Evolutionary conservation across 2,329 filamentous ascomycete genomes (phyloP).

Genomic region (Pseudopithomyces chartarum): DNA sequence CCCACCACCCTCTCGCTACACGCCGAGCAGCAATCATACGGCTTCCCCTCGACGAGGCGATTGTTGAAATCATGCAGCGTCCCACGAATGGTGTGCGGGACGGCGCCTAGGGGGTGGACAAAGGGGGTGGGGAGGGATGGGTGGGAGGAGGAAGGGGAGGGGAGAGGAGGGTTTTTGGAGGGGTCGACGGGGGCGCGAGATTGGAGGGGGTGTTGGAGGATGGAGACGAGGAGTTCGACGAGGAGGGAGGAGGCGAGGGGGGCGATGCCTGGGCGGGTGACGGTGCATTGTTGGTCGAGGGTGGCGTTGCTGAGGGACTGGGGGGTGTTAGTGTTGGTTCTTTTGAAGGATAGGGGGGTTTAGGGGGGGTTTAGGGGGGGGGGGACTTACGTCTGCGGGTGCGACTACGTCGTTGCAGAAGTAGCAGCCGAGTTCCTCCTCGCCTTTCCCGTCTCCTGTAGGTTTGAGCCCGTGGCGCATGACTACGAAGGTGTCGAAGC

Average conservation of each 20-base stretch:
- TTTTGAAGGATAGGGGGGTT: too few species aligned
- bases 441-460: conserved; percentile 47
- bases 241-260: conserved; percentile 89
- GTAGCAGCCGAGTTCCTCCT: conserved; percentile 84
- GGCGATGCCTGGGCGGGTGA: conserved; percentile 90
- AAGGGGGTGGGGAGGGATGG: conserved; percentile 41
- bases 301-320: conserved; percentile 94
- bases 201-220: conserved; percentile 70
- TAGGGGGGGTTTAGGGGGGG: too few species aligned
- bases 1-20: conserved; percentile 73
- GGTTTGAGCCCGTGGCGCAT: conserved; percentile 85
- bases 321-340: conserved; percentile 2
- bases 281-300: conserved; percentile 96
- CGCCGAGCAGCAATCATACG: conserved; percentile 81
- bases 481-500: conserved; percentile 95
- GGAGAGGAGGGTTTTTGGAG: conserved; percentile 12
- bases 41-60: conserved; percentile 72
- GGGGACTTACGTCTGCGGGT: conserved; percentile 78
- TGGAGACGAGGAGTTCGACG: conserved; percentile 85
- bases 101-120: conserved; percentile 68
- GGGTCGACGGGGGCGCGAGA: conserved; percentile 42
- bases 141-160: conserved; percentile 22
- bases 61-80: conserved; percentile 77
- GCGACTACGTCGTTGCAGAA: conserved; percentile 99
- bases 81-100: conserved; percentile 81